A percentile compares a stretch with the other conserved stretches of the same genome.
phyloP scores from a whole-genome alignment of 129 eudicot genomes.

The carrot (Daucus carota) region DNA sequence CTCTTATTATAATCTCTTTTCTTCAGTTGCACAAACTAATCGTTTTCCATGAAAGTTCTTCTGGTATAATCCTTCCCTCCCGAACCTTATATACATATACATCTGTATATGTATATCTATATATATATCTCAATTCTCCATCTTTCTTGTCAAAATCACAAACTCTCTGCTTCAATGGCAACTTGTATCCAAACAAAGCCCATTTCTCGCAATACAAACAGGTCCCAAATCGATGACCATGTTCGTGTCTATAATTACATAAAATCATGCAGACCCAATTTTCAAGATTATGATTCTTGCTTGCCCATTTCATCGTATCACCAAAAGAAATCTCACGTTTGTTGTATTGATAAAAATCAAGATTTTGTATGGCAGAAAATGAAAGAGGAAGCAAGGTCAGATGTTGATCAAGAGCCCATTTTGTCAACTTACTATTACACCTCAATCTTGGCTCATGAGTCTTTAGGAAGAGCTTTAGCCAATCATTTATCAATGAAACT shows the following conservation, averaged over 20 bases:
- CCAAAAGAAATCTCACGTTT: constrained; percentile 13
- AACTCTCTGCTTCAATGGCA: constrained; percentile 23
- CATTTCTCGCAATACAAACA: constrained; percentile 7
- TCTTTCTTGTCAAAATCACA: background rate
- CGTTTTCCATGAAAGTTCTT: background rate
- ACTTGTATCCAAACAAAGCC: constrained; percentile 35
- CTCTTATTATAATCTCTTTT: no score
- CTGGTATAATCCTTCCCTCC: background rate
- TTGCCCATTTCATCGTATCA: constrained; percentile 35
- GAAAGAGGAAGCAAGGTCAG: constrained; percentile 56
- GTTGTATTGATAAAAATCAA: background rate
- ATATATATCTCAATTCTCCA: background rate
- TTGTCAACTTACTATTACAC: constrained; percentile 49
- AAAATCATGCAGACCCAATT: constrained; percentile 36
- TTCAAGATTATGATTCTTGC: constrained; percentile 37
- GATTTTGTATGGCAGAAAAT: constrained; percentile 54
- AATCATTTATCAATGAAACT: constrained; percentile 56
- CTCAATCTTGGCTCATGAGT: constrained; percentile 46
- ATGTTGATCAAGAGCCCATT: constrained; percentile 65
- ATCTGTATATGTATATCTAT: no score
- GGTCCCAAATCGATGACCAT: constrained; percentile 28
- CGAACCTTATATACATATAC: constrained; percentile 3
- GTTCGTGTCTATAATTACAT: constrained; percentile 18
- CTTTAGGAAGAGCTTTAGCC: constrained; percentile 59
- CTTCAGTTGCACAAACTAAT: background rate